Conservation (phyloP, 2,329 filamentous ascomycete genomes). For the Exserohilum turcica region DNA sequence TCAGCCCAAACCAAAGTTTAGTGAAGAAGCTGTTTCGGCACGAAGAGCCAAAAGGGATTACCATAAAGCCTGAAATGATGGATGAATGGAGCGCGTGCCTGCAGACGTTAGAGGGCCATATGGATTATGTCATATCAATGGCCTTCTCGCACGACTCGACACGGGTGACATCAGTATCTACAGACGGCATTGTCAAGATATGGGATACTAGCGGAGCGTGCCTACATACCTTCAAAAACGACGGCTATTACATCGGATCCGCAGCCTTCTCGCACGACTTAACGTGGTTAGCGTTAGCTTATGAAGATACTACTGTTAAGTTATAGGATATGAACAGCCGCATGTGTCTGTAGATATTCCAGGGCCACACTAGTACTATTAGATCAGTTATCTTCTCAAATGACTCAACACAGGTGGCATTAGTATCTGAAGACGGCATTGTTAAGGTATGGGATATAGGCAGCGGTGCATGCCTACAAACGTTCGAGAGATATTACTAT, state of each 20-base stretch:
- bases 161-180: neutral
- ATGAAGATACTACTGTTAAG: neutral
- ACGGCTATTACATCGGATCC: no score
- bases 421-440: slow-evolving; percentile 6
- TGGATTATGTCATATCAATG: neutral
- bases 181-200: neutral
- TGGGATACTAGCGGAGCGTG: neutral
- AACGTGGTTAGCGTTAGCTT: neutral
- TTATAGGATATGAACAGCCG: neutral
- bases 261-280: neutral
- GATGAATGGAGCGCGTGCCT: slow-evolving; percentile 6
- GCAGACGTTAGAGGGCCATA: neutral
- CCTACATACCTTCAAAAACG: neutral
- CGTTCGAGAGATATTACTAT: slow-evolving; percentile 12
- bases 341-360: slow-evolving; percentile 20
- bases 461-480: slow-evolving; percentile 6
- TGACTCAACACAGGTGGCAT: slow-evolving; percentile 11
- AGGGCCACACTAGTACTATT: slow-evolving; percentile 16
- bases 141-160: neutral
- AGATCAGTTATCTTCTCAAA: slow-evolving; percentile 16
- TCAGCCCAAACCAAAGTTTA: neutral
- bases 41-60: neutral
- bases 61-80: neutral
- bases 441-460: slow-evolving; percentile 14
- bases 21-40: neutral